Evolutionary conservation across 768 basidiomycete species (phyloP), one percentile per base, ranked within the genome.

Genomic region (Piloderma croceum): DNA sequence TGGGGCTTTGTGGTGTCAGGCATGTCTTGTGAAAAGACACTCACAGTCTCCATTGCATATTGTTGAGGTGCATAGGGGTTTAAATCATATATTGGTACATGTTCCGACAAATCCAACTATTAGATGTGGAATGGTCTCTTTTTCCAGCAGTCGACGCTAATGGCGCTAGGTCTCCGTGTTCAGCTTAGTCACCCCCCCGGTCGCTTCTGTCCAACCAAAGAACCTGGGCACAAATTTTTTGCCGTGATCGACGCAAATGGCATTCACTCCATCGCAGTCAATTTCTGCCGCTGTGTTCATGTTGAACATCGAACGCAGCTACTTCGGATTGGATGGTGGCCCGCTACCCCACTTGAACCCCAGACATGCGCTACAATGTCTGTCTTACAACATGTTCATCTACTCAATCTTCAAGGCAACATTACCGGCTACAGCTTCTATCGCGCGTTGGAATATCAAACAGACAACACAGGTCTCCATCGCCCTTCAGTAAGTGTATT

Each of bases 311-410:
- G 17, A 13, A 9, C 19, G 11, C 45, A 49, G 34, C 33, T 49
- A 7, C 27, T 49, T 3, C 41, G 41, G 4, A 17, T 18, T 7
- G 19, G 23, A 4, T 39, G 42, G 38, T 46, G 43, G 24, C 48
- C 48, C 19, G 48, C 48, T 7, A 49, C 48, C 13, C 17, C 36
- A 5, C n/a, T 20, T 7, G 11, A 17, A 15, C 48, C 48, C 7
- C 36, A 38, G 13, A 46, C 45, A 11, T 42, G 39, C 19, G 41
- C 42, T 20, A 49, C 48, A 0, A 49, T 46, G 12, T 27, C 29
- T 9, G 27, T 55, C n/a, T 40, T 60, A 3, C 34, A 42, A 0
- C 35, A 39, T 7, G 54, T 59, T 25, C 58, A 57, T 11, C 44
- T 24, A 1, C 10, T 50, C 1, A 55, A 52, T 23, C 36, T 52